phyloP scores from a whole-genome alignment of 2,329 filamentous ascomycete genomes.

The Diaporthe sp. region DNA sequence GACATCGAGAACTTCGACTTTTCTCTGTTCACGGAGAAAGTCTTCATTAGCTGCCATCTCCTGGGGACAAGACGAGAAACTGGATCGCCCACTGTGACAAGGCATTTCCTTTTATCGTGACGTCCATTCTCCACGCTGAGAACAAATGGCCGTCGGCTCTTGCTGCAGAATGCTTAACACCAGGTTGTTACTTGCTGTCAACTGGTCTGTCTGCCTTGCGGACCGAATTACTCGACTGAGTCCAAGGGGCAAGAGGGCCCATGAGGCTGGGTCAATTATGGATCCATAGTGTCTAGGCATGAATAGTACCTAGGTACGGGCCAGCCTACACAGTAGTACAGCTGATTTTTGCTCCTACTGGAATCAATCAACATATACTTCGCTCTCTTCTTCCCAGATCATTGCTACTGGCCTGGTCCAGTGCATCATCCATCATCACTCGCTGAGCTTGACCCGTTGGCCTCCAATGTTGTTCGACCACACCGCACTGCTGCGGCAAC shows the following conservation, averaged over 20 bases:
- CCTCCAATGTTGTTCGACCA: constrained; percentile 1
- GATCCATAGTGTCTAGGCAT: background rate
- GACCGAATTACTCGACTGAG: background rate
- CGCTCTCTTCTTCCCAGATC: background rate
- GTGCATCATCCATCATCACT: background rate
- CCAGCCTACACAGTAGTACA: background rate
- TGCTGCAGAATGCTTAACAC: background rate
- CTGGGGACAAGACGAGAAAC: background rate
- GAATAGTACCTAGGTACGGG: background rate
- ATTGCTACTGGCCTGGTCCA: background rate
- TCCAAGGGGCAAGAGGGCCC: background rate
- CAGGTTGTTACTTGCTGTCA: background rate
- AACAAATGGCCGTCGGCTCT: background rate
- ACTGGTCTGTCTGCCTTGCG: background rate
- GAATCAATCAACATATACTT: constrained; percentile 7
- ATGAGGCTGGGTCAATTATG: constrained; percentile 5
- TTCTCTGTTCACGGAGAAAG: background rate
- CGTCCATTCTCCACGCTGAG: background rate
- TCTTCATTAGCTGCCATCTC: background rate
- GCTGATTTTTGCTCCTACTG: background rate
- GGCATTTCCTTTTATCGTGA: background rate
- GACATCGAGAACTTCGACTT: background rate
- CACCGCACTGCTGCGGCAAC: background rate
- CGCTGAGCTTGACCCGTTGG: background rate
- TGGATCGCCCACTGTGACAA: background rate